A percentile compares a stretch with the other conserved stretches of the same genome.
These are phyloP conservation scores for Fusarium duplospermum DNA, from an alignment of 2,329 filamentous ascomycete species.

Conservation along the genomic window DNA sequence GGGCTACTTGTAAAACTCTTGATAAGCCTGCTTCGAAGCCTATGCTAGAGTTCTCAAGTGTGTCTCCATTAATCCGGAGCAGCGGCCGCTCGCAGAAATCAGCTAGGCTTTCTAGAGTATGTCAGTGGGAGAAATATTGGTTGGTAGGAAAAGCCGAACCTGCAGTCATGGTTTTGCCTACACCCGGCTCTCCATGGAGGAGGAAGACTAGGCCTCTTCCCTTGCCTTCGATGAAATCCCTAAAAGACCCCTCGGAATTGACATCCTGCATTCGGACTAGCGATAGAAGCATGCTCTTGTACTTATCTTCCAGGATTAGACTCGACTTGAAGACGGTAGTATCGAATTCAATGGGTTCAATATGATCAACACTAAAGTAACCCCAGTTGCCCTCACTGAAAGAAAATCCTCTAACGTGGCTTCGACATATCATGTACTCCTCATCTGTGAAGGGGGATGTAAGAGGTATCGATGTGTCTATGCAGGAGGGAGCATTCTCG, in stretches of 20 bases:
- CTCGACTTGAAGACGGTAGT: background rate
- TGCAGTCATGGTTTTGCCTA: background rate
- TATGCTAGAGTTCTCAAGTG: background rate
- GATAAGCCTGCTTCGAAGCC: background rate
- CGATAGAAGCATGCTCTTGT: background rate
- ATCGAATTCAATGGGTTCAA: too few species aligned
- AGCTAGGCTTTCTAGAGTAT: background rate
- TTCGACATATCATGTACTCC: background rate
- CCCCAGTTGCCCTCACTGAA: background rate
- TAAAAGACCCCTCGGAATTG: background rate
- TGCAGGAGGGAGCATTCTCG: background rate
- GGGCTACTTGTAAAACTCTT: background rate
- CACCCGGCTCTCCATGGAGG: background rate
- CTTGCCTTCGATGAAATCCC: background rate
- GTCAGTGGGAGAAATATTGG: background rate
- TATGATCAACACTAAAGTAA: background rate
- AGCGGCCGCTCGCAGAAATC: background rate
- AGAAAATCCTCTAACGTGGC: background rate
- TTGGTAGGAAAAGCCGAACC: background rate
- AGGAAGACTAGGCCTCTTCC: background rate
- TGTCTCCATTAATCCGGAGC: background rate
- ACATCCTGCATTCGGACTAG: background rate
- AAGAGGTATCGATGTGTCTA: background rate
- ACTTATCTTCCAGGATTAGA: background rate
- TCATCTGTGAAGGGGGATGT: background rate